These are phyloP conservation scores for Coccinonectria pachysandricola DNA, from an alignment of 2,329 filamentous ascomycete genomes.

Conservation along the genomic window DNA sequence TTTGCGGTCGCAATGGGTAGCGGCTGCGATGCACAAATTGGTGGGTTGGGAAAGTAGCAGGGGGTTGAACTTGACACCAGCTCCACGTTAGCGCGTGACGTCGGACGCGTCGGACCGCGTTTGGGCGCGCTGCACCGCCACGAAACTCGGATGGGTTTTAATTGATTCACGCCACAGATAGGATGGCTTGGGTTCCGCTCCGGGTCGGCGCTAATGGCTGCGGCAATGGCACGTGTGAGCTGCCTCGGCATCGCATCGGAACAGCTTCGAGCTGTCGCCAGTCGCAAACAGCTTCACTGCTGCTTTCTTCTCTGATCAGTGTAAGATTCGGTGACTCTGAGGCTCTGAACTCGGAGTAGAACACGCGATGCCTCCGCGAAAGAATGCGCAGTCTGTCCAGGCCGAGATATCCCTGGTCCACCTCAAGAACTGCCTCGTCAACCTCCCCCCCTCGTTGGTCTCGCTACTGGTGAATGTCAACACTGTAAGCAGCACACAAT, in stretches of 20 bases:
- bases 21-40: constrained; percentile 21
- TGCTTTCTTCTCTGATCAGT: constrained; percentile 3
- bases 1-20: constrained; percentile 8
- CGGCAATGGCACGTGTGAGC: constrained; percentile 24
- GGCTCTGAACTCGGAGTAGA: constrained; percentile 1
- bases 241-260: constrained; percentile 23
- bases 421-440: constrained; percentile 90
- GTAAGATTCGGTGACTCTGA: too few species aligned
- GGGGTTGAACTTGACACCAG: too few species aligned
- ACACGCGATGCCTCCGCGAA: constrained; percentile 35
- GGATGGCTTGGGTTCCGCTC: constrained; percentile 3
- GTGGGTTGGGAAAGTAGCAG: constrained; percentile 21
- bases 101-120: constrained; percentile 29
- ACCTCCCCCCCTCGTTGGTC: constrained; percentile 77
- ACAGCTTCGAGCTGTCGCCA: too few species aligned
- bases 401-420: constrained; percentile 80
- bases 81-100: too few species aligned
- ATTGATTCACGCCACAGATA: constrained; percentile 17
- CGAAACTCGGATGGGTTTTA: too few species aligned
- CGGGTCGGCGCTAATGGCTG: constrained; percentile 1
- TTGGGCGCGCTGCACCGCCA: constrained; percentile 19
- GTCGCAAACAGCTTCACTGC: constrained; percentile 6
- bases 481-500: constrained; percentile 67
- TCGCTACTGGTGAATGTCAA: constrained; percentile 81
- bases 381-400: constrained; percentile 52